These are phyloP conservation scores for Lophium mytilinum DNA, from an alignment of 495 filamentous ascomycete genomes.

Conservation along the genomic window DNA sequence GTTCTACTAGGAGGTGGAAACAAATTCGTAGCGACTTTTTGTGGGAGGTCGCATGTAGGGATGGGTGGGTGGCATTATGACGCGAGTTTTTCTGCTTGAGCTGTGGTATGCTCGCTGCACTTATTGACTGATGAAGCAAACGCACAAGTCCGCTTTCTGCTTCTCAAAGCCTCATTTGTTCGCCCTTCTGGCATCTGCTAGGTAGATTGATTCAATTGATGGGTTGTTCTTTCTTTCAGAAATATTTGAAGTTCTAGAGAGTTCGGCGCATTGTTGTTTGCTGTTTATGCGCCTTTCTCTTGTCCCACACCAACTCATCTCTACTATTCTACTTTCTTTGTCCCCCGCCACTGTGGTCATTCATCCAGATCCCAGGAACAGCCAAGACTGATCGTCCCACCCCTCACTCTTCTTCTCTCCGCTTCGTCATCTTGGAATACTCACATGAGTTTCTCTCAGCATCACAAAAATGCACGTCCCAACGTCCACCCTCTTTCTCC, in stretches of 20 bases:
- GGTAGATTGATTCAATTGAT: not conserved
- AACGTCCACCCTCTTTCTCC: slow-evolving; percentile 46
- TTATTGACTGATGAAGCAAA: no score
- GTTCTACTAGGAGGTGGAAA: no score
- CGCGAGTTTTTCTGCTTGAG: no score
- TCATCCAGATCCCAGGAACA: not conserved
- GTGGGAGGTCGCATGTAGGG: no score
- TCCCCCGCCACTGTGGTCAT: not conserved
- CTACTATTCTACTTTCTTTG: not conserved
- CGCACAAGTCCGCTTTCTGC: no score
- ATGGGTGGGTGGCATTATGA: no score
- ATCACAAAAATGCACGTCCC: no score
- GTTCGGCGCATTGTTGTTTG: not conserved
- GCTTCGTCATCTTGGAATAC: not conserved
- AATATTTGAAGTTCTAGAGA: not conserved
- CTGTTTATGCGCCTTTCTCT: no score
- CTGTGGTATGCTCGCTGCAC: no score
- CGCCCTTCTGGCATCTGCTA: not conserved
- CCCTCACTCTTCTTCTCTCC: not conserved
- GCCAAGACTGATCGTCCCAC: not conserved
- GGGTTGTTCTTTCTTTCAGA: not conserved
- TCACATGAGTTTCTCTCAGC: not conserved
- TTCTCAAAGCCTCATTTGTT: no score
- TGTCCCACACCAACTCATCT: not conserved
- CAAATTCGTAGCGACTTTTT: no score